A percentile compares a stretch with the other conserved stretches of the same genome.
Conservation (phyloP, 306 rosid species). For the Lagenaria siceraria region DNA sequence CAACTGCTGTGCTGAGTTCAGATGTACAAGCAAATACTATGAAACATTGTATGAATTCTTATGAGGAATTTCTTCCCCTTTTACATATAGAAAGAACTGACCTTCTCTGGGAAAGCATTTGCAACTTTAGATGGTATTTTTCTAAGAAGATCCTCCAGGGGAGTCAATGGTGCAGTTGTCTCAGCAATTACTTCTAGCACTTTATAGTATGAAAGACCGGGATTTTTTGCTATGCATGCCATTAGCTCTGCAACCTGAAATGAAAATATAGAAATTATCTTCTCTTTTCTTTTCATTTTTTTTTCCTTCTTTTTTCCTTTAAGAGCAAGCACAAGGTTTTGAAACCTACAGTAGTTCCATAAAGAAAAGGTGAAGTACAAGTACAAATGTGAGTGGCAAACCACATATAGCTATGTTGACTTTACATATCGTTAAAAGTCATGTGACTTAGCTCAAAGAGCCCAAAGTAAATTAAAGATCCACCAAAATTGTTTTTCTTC, state of each 20-base stretch:
- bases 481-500: too few relatives aligned
- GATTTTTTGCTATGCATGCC: slow-evolving; percentile 73
- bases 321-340: too few relatives aligned
- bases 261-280: background rate
- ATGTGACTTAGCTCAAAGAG: too few relatives aligned
- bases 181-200: slow-evolving; percentile 83
- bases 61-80: background rate
- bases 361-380: too few relatives aligned
- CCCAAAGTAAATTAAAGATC: too few relatives aligned
- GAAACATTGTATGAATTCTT: background rate
- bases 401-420: too few relatives aligned
- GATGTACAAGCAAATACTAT: background rate
- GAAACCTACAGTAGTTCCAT: too few relatives aligned
- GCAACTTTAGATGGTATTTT: slow-evolving; percentile 72
- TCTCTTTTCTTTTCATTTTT: too few relatives aligned
- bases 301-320: too few relatives aligned
- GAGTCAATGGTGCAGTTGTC: slow-evolving; percentile 76
- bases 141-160: slow-evolving; percentile 66
- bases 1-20: background rate
- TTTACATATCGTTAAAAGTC: too few relatives aligned
- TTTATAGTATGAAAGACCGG: slow-evolving; percentile 61
- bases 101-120: slow-evolving; percentile 33
- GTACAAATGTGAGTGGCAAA: too few relatives aligned
- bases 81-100: slow-evolving; percentile 13
- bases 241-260: slow-evolving; percentile 85